phyloP scores from a whole-genome alignment of 345 rosid genomes.

The Hypericum perforatum region DNA sequence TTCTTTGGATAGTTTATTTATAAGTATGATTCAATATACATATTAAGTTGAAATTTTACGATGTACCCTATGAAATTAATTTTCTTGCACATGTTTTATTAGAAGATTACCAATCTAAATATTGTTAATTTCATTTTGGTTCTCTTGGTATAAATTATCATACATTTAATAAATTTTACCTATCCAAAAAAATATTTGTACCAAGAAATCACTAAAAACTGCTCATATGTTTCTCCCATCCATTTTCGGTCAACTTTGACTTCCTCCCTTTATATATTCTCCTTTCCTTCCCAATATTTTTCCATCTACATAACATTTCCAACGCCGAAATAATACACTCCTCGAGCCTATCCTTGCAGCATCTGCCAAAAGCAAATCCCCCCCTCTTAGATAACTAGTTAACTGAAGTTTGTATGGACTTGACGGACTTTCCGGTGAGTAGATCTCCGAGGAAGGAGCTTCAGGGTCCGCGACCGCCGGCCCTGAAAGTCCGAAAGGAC shows the following conservation, averaged over 20 bases:
- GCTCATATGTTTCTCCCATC: neutral
- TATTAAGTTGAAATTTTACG: too few species aligned
- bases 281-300: neutral
- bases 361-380: neutral
- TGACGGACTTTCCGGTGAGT: constrained; percentile 25
- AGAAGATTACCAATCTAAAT: too few species aligned
- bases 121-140: too few species aligned
- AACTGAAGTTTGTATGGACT: constrained; percentile 23
- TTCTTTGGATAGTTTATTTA: neutral
- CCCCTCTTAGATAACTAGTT: neutral
- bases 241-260: constrained; percentile 19
- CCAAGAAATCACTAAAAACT: neutral
- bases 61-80: too few species aligned
- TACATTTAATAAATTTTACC: too few species aligned
- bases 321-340: constrained; percentile 9
- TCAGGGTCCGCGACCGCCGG: constrained; percentile 73
- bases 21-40: too few species aligned
- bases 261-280: constrained; percentile 12
- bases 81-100: too few species aligned
- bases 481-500: constrained; percentile 56
- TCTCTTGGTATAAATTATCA: too few species aligned
- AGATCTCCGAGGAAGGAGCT: constrained; percentile 67
- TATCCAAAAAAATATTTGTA: too few species aligned
- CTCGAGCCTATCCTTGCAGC: neutral
- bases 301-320: neutral